phyloP scores from a whole-genome alignment of 106 monocot species.

The Ottelia alismoides region DNA sequence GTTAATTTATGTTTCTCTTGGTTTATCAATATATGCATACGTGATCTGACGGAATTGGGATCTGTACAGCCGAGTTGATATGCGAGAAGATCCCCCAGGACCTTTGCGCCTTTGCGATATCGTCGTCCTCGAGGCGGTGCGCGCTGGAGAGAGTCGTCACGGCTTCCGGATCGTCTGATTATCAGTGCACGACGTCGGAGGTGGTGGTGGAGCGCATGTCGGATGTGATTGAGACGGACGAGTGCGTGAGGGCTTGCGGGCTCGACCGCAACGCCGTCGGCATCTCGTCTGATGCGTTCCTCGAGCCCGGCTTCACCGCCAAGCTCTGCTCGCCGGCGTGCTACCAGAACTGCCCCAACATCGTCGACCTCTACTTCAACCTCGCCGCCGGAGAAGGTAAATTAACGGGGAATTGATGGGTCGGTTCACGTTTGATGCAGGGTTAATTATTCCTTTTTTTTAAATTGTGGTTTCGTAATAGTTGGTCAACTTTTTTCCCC shows the following conservation, averaged over 20 bases:
- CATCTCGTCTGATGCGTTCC: slow-evolving; percentile 12
- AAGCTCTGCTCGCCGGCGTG: slow-evolving; percentile 13
- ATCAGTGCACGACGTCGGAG: slow-evolving; percentile 60
- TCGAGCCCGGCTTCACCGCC: slow-evolving; percentile 8
- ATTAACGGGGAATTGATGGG: too few species aligned
- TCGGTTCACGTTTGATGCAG: not conserved
- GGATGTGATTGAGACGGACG: slow-evolving; percentile 60
- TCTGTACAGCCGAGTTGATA: slow-evolving; percentile 34
- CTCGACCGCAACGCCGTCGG: slow-evolving; percentile 14
- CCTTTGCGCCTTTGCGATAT: slow-evolving; percentile 71
- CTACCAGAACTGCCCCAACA: slow-evolving; percentile 15
- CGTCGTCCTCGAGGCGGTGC: slow-evolving; percentile 52
- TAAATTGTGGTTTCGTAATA: too few species aligned
- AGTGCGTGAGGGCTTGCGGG: slow-evolving; percentile 13
- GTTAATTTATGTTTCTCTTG: too few species aligned
- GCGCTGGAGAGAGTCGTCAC: slow-evolving; percentile 38
- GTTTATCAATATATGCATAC: too few species aligned
- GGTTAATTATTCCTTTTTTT: too few species aligned
- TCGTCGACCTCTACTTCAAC: slow-evolving; percentile 27
- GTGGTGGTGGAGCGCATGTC: slow-evolving; percentile 38
- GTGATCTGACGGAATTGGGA: too few species aligned
- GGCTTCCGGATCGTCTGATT: slow-evolving; percentile 11
- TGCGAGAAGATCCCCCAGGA: slow-evolving; percentile 67
- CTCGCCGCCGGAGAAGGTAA: slow-evolving; percentile 32
- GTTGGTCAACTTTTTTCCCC: too few species aligned